phyloP scores from a whole-genome alignment of 1,284 basidiomycete genomes.

The Cutaneotrichosporon sp. region DNA sequence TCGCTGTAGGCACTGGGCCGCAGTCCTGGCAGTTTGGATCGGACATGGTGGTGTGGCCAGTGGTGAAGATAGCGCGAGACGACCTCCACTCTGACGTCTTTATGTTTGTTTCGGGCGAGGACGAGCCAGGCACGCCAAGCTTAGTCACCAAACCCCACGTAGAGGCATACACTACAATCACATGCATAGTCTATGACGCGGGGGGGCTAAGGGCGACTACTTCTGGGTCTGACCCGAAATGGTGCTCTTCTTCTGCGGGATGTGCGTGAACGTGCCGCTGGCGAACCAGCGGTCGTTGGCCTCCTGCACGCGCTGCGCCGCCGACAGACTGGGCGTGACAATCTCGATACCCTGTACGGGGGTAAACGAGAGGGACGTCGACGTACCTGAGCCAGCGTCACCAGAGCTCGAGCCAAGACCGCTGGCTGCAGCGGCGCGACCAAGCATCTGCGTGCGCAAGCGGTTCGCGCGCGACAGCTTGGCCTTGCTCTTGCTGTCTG shows the following conservation, averaged over 20 bases:
- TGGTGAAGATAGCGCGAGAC: neutral
- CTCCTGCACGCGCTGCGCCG: constrained; percentile 75
- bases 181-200: neutral
- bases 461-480: constrained; percentile 97
- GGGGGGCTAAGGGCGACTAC: no score
- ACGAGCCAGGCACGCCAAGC: neutral
- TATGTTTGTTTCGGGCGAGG: neutral
- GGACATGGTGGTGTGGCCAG: neutral
- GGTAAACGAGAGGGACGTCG: constrained; percentile 88
- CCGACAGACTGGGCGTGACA: constrained; percentile 64
- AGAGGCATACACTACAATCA: neutral
- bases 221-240: constrained; percentile 35
- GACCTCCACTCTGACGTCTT: neutral
- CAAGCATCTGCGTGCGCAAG: constrained; percentile 74
- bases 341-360: constrained; percentile 96
- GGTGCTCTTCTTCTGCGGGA: constrained; percentile 40
- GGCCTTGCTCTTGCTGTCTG: constrained; percentile 82
- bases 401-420: no score
- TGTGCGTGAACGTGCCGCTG: constrained; percentile 65
- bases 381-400: constrained; percentile 64
- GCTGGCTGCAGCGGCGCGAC: constrained; percentile 59
- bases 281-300: constrained; percentile 92
- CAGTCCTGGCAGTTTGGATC: neutral
- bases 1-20: neutral
- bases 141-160: neutral